These are phyloP conservation scores for Prunus persica DNA, from an alignment of 306 rosid genomes.

Conservation along the genomic window Prunus_persica_NCBIv2 NC_034011.1:4902501-4903000, in stretches of 20 bases:
- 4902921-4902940: not conserved
- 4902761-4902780: too few relatives aligned
- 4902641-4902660: conserved; percentile 85
- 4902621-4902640: conserved; percentile 76
- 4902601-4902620: conserved; percentile 66
- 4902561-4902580: not conserved
- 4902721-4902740: too few relatives aligned
- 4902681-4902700: rapidly evolving
- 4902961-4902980: too few relatives aligned
- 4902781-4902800: too few relatives aligned
- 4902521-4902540: not conserved
- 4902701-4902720: too few relatives aligned
- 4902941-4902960: not conserved
- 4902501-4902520: not conserved
- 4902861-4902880: too few relatives aligned
- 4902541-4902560: not conserved
- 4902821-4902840: too few relatives aligned
- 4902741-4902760: too few relatives aligned
- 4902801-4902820: too few relatives aligned
- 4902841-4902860: too few relatives aligned
- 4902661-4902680: conserved; percentile 70
- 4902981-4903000: too few relatives aligned
- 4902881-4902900: too few relatives aligned
- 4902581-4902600: not conserved
- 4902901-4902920: not conserved